Evolutionary conservation across 2,329 filamentous ascomycete genomes (phyloP).

Genomic region (Ophiobolus disseminans): DNA sequence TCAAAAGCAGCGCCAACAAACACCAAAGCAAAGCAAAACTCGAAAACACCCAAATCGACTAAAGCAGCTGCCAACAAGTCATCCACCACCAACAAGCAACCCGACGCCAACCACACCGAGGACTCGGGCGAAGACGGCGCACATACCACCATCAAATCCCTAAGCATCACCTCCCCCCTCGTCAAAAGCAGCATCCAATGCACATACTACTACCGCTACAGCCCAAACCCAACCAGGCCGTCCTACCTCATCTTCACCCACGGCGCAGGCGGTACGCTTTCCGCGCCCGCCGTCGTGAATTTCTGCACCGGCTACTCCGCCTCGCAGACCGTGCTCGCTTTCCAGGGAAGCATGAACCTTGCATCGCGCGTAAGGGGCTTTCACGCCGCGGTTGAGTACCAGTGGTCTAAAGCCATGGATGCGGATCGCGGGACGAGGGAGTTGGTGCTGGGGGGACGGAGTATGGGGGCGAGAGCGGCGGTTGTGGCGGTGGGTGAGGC

Average conservation of each 20-base stretch:
- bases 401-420: not conserved
- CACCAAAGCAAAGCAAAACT: not conserved
- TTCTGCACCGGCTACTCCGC: slow-evolving; percentile 50
- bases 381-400: slow-evolving; percentile 42
- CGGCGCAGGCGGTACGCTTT: slow-evolving; percentile 53
- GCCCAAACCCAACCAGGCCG: not conserved
- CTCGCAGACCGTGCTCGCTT: slow-evolving; percentile 35
- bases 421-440: not conserved
- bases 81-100: not conserved
- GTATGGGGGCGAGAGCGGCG: slow-evolving; percentile 55
- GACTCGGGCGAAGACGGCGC: not conserved
- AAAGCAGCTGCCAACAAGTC: not conserved
- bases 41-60: slow-evolving; percentile 7
- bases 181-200: slow-evolving; percentile 32
- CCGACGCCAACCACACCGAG: not conserved
- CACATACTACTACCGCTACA: slow-evolving; percentile 18
- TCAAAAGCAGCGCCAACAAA: not conserved
- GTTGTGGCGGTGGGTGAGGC: slow-evolving; percentile 45
- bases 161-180: slow-evolving; percentile 19
- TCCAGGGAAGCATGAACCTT: slow-evolving; percentile 54
- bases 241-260: slow-evolving; percentile 52
- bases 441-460: slow-evolving; percentile 48
- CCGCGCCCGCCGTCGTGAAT: slow-evolving; percentile 47
- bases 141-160: not conserved
- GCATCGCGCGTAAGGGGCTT: slow-evolving; percentile 48